Evolutionary conservation across 2,329 filamentous ascomycete species (phyloP).

Genomic region (Colletotrichum liaoningense): DNA sequence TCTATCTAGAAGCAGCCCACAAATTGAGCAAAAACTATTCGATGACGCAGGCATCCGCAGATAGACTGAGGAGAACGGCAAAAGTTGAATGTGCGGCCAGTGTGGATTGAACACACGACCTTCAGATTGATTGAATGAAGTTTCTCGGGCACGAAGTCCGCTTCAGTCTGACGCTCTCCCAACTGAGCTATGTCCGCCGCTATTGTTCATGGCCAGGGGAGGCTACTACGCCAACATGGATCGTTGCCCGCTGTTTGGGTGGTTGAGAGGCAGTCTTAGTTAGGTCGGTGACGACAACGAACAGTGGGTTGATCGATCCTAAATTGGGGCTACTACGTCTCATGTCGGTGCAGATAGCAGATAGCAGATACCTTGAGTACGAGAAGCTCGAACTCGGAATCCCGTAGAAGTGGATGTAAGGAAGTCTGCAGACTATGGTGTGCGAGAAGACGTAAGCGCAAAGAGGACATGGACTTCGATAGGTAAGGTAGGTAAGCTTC

Average conservation of each 20-base stretch:
- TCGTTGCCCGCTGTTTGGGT: neutral
- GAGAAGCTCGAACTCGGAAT: too few relatives aligned
- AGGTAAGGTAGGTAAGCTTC: too few relatives aligned
- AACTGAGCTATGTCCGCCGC: conserved; percentile 6
- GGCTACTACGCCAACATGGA: neutral
- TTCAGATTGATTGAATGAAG: conserved; percentile 12
- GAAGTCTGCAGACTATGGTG: too few relatives aligned
- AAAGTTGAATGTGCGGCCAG: neutral
- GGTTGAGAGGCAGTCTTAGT: neutral
- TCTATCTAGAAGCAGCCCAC: too few relatives aligned
- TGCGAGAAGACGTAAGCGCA: too few relatives aligned
- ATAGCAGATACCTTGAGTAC: too few relatives aligned
- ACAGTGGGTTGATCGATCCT: neutral
- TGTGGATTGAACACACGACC: conserved; percentile 10
- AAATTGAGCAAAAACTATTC: too few relatives aligned
- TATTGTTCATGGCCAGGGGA: rapidly evolving
- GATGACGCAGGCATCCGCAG: too few relatives aligned
- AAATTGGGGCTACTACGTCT: too few relatives aligned
- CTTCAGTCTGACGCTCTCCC: conserved; percentile 12
- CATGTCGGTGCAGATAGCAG: too few relatives aligned
- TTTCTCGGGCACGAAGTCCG: neutral
- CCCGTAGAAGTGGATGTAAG: too few relatives aligned
- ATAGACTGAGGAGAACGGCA: neutral
- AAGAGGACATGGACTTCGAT: too few relatives aligned
- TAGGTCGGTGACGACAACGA: neutral